Base-by-base conservation (phyloP, 495 filamentous ascomycete species). In the Cetradonia linearis region DNA sequence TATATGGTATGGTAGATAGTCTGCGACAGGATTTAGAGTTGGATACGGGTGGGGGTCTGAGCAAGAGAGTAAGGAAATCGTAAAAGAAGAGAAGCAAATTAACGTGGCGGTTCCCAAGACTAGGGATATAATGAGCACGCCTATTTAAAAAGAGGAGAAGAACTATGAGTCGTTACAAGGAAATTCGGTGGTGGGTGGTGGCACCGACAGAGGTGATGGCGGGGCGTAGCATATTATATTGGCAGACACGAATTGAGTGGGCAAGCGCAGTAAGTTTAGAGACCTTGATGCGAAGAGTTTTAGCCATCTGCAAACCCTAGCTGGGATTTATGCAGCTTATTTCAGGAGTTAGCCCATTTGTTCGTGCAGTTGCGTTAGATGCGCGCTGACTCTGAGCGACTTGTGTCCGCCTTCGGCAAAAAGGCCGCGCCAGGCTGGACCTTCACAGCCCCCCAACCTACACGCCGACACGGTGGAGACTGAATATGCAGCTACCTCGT, bases 71-170 rank as follows among this genome's bases (percentile, higher is more conserved):
- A 78, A 74, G 73, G 73, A 76, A 72, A 75, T 70, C 72, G 73
- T 74, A 61, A 53, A 61, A 61, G 25, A 52, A 52, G 30, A 62
- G 56, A 61, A 55, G 54, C 56, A 54, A 47, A 53, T 59, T 57
- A 30, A 64, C 47, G 60, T 63, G 62, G 76, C 76, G 75, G 75
- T 78, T 46, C 77, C 79, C 77, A 73, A 74, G 68, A 76, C 70
- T 73, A 71, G 74, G 80, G 80, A 74, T 81, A 78, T 78, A 78
- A 74, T 73, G 75, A 74, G 70, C 73, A 76, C 76, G 74, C 78
- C 79, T 74, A 56, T 65, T 63, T 68, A 68, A 71, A 69, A 66
- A 63, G 64, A 70, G 63, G 27, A 56, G 30, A 55, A 56, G 28
- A 46, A 47, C 9, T 20, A 47, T 33, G 27, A 36, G 65, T 70